Conservation (phyloP, 208 protist species). For the Wallacemonas sp. region DNA sequence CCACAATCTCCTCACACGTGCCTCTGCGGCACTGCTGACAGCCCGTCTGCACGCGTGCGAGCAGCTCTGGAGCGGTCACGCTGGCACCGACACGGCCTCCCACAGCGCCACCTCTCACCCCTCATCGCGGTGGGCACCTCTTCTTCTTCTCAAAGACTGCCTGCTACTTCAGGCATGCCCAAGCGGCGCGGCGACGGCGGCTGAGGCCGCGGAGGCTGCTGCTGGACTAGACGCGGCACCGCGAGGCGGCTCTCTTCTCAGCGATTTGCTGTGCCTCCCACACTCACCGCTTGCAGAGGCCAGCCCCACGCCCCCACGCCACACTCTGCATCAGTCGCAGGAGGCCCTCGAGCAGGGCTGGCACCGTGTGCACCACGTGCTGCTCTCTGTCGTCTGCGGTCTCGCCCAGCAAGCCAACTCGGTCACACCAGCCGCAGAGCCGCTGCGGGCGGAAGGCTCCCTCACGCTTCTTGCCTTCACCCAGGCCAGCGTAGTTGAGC, state of each 20-base stretch:
- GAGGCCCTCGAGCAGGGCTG: neutral
- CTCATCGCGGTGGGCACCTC: slow-evolving; percentile 27
- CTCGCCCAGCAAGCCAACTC: slow-evolving; percentile 4
- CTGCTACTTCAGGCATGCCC: slow-evolving; percentile 4
- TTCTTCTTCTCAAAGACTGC: slow-evolving; percentile 28
- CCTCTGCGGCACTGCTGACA: neutral
- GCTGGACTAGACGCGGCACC: neutral
- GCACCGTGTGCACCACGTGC: slow-evolving; percentile 5
- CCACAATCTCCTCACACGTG: neutral
- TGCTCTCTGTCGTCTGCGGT: neutral
- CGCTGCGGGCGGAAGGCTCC: neutral
- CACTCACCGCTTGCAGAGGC: neutral
- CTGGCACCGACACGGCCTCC: too few relatives aligned
- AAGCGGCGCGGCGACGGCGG: neutral
- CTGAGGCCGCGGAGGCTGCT: neutral
- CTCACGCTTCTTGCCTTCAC: slow-evolving; percentile 23
- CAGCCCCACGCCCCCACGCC: neutral
- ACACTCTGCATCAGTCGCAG: neutral
- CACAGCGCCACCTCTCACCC: neutral
- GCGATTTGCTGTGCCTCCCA: neutral
- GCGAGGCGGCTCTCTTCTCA: neutral
- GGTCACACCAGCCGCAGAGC: neutral
- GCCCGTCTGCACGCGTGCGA: neutral
- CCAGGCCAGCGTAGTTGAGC: slow-evolving; percentile 33
- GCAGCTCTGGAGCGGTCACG: neutral